Evolutionary conservation across 1,284 basidiomycete species (phyloP).

Genomic region (Cerrena zonata): DNA sequence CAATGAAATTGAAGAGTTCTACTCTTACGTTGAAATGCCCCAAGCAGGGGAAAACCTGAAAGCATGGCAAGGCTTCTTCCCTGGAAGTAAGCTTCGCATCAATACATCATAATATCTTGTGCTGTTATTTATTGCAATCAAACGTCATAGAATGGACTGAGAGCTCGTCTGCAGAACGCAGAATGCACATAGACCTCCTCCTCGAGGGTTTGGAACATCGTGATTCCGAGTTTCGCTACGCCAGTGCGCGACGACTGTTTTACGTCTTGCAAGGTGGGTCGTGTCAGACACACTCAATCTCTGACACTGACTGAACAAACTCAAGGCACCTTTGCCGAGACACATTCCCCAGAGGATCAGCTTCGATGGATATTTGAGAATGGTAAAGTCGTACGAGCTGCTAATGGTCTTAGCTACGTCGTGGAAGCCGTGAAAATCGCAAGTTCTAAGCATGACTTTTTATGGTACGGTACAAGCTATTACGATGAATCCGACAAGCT

Average conservation of each 20-base stretch:
- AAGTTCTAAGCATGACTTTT: slow-evolving; percentile 79
- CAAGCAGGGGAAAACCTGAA: slow-evolving; percentile 84
- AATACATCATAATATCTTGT: slow-evolving; percentile 1
- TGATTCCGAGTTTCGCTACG: slow-evolving; percentile 77
- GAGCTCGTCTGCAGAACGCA: slow-evolving; percentile 53
- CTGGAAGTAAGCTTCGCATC: slow-evolving; percentile 49
- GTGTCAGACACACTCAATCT: slow-evolving; percentile 8
- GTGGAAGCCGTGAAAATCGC: slow-evolving; percentile 88
- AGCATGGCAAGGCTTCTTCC: slow-evolving; percentile 81
- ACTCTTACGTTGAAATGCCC: slow-evolving; percentile 93
- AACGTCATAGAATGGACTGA: slow-evolving; percentile 78
- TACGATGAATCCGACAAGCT: slow-evolving; percentile 2
- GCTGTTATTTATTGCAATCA: slow-evolving; percentile 3
- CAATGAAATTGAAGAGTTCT: slow-evolving; percentile 97
- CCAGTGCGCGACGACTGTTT: slow-evolving; percentile 79
- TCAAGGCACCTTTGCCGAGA: slow-evolving; percentile 86
- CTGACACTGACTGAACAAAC: slow-evolving; percentile 11
- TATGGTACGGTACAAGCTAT: slow-evolving; percentile 46
- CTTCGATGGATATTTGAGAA: slow-evolving; percentile 95
- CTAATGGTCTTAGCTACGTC: slow-evolving; percentile 81
- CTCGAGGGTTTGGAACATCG: slow-evolving; percentile 83
- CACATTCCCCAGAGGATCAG: slow-evolving; percentile 87
- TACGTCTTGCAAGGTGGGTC: slow-evolving; percentile 83
- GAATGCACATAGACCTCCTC: slow-evolving; percentile 70
- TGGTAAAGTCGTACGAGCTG: slow-evolving; percentile 77